phyloP scores from a whole-genome alignment of 345 rosid species.

The Euphorbia tirucalli region DNA sequence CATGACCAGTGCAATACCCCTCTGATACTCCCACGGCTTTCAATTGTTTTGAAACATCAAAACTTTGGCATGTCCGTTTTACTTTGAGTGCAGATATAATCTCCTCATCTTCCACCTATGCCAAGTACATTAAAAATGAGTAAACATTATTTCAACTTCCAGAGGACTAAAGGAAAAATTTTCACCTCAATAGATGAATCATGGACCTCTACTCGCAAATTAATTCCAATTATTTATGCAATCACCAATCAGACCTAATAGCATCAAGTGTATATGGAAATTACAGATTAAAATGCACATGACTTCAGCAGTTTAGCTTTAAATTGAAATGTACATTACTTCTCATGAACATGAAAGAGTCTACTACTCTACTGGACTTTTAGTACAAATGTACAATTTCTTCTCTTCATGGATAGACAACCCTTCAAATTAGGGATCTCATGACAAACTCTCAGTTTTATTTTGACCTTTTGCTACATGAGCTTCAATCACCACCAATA shows the following conservation, averaged over 20 bases:
- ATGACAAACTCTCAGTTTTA: background rate
- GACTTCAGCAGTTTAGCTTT: background rate
- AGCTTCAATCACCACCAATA: background rate
- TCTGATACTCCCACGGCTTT: conserved; percentile 43
- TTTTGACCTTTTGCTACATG: background rate
- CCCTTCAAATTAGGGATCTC: background rate
- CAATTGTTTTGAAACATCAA: conserved; percentile 44
- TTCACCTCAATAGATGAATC: background rate
- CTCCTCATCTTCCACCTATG: conserved; percentile 20
- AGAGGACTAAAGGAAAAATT: conserved; percentile 2
- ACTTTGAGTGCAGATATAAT: conserved; percentile 15
- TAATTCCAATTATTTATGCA: background rate
- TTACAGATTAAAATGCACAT: background rate
- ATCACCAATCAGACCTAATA: background rate
- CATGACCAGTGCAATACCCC: conserved; percentile 38
- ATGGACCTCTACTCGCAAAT: background rate
- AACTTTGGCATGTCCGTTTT: conserved; percentile 30
- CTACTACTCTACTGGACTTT: background rate
- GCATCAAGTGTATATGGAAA: background rate
- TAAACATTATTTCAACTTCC: background rate
- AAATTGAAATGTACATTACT: background rate
- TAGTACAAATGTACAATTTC: background rate
- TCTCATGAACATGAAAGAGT: background rate
- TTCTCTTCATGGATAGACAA: background rate
- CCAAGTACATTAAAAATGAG: conserved; percentile 10